Base-by-base conservation (phyloP, 2,329 filamentous ascomycete genomes). In the Fusarium xyrophilum region DNA sequence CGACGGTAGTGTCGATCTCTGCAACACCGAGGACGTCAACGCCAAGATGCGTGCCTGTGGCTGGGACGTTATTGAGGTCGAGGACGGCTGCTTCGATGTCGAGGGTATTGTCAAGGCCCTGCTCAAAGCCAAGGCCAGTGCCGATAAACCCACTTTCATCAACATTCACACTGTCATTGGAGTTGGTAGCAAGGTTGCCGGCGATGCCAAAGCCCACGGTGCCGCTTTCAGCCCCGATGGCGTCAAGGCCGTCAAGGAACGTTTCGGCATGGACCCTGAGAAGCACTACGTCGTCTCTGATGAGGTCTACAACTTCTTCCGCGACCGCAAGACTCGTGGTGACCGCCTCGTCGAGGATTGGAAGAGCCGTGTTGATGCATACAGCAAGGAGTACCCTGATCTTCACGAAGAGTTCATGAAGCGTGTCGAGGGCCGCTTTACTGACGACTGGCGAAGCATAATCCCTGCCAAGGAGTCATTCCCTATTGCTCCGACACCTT, bases 141-240 rank as follows among this genome's bases (percentile, higher is more conserved):
- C 73, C 10, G 79, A 82, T 4, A 86, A 85, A 70, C 86, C 86
- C 1, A 84, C 82, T 0, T 88, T 88, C 65, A 83, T 88, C 78
- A 88, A 88, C 65, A 78, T 87, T 11, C 81, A 79, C 23, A 88
- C 86, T 2, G 76, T 85, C n/a, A 88, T 88, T 25, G 85, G 86
- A 1, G 63, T 86, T 1, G 84, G 84, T 9, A 86, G 80, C 67
- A 77, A 77, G 6, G 78, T 81, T 8, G 82, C 82, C 2, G 84
- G 84, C 8, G 76, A 84, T 17, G 85, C 86, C 6, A 82, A 82
- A 23, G 84, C 86, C 2, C 88, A 89, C 64, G 86, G 86, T 25
- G 86, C 83, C 14, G 85, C 87, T 3, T 85, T 87, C 40, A 86
- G 85, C 9, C 75, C 79, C 3, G 80, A 84, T 3, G 84, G 86